These are phyloP conservation scores for Sporothrix pallida DNA, from an alignment of 2,329 filamentous ascomycete genomes.

Conservation along the genomic window DNA sequence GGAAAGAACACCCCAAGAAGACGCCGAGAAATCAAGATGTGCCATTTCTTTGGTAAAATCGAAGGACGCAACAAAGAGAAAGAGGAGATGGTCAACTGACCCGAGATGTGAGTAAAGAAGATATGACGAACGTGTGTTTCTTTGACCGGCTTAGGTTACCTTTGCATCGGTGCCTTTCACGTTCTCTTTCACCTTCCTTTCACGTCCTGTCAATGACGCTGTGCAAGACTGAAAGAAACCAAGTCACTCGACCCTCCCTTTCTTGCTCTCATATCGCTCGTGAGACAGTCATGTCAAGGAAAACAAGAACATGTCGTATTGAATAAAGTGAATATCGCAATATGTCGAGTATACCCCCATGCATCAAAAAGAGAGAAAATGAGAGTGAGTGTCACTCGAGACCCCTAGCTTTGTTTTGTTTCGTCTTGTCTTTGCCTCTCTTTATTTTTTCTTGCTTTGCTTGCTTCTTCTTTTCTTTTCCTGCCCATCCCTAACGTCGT, in stretches of 20 bases:
- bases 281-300: not conserved
- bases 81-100: not conserved
- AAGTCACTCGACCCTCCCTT: not conserved
- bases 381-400: too few species aligned
- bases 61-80: not conserved
- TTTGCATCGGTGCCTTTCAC: not conserved
- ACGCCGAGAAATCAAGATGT: not conserved
- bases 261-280: not conserved
- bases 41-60: not conserved
- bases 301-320: conserved; percentile 1
- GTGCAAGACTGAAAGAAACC: not conserved
- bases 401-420: not conserved
- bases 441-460: not conserved
- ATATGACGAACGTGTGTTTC: not conserved
- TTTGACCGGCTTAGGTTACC: not conserved
- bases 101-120: not conserved
- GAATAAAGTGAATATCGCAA: conserved; percentile 3
- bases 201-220: too few species aligned
- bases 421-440: conserved; percentile 5
- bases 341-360: too few species aligned
- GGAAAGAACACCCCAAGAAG: not conserved
- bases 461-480: not conserved
- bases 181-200: not conserved
- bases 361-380: too few species aligned
- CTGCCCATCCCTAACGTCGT: not conserved